Evolutionary conservation across 495 filamentous ascomycete species (phyloP), one percentile per base, ranked within the genome.

Genomic region (Lasiosphaeria hispida): DNA sequence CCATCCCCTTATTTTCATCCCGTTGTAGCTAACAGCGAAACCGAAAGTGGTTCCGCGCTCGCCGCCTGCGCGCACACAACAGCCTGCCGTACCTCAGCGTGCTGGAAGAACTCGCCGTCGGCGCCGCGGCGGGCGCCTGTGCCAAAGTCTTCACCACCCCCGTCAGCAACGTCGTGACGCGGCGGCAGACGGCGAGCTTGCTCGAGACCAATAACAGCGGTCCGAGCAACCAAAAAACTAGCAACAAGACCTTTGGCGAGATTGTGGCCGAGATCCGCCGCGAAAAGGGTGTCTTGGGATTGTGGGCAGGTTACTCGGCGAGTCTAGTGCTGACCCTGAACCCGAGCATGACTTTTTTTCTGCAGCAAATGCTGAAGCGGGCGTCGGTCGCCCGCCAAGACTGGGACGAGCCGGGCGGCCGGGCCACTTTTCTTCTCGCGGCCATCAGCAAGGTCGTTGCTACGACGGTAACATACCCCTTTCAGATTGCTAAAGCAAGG

Each of bases 281-380:
- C 1, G 89, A 94, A 66, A 87, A 89, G 63, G 93, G 92, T 0
- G 50, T 93, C 7, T 10, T 64, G 63, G 92, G 92, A 0, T 89
- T 96, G 61, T 96, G 93, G 92, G 89, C 91, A 0, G 93, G 93
- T 3, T 96, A 96, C 71, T 88, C 87, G 10, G 91, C 91, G 0
- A 83, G 81, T 30, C 69, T 94, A 49, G 78, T 96, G 48, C 70
- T 97, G 35, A 92, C 92, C 0, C 75, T 96, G 1, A 96, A 97
- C 64, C 92, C 92, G 8, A 85, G 85, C 48, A 76, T 96, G 55
- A 96, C 93, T 0, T 92, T 96, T 64, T 85, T 93, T 62, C 75
- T 96, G 14, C 88, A 96, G 62, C 85, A 87, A 60, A 63, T 84
- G 7, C 72, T 93, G 7, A 87, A 87, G 67, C 80, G 83, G 48